Base-by-base conservation (phyloP, 768 basidiomycete species). In the Leccinum disarticulatum region DNA sequence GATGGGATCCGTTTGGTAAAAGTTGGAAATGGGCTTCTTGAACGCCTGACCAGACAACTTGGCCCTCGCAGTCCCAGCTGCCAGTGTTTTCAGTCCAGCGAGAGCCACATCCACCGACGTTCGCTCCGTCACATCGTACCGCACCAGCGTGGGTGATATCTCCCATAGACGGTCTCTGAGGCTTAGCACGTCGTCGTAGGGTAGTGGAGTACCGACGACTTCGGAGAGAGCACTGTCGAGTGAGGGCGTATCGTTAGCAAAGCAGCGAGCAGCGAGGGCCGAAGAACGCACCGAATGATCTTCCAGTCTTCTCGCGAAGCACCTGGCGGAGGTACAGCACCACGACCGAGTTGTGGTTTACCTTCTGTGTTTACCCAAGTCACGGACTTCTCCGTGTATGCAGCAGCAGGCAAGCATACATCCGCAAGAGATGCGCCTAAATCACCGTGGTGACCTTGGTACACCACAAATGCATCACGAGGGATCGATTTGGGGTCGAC, bases 281-380 rank as follows among this genome's bases (percentile, higher is more conserved):
- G 3, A 43, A 41, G 22, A 6, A 73, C 83, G 28, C 61, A 91
- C 90, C 93, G 88, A 64, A 98, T 82, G 68, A 98, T 90, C 80
- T 97, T 96, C 95, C 95, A 98, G 68, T 98, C 97, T 74, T 99
- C 97, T 43, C 97, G 79, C 3, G 93, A 85, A 1, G 94, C 92
- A 47, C 95, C 97, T n/a, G 97, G 97, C 25, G 95, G 90, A 3
- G 89, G 84, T 3, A 99, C 95, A 8, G 96, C 96, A 1, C 91
- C 87, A 49, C 97, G 83, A 22, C 93, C 93, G 13, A 95, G 77
- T 76, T 99, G 97, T 19, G 90, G 78, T 28, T 96, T 84, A 36
- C 97, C 97, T 73, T 99, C 97, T 0, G 95, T 95, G 78, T 99
- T 99, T 57, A 99, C 85, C 94, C 95, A 98, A 1, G 95, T 98